Evolutionary conservation across 768 basidiomycete genomes (phyloP), one percentile per base, ranked within the genome.

Genomic region (Tricholoma saponaceum): DNA sequence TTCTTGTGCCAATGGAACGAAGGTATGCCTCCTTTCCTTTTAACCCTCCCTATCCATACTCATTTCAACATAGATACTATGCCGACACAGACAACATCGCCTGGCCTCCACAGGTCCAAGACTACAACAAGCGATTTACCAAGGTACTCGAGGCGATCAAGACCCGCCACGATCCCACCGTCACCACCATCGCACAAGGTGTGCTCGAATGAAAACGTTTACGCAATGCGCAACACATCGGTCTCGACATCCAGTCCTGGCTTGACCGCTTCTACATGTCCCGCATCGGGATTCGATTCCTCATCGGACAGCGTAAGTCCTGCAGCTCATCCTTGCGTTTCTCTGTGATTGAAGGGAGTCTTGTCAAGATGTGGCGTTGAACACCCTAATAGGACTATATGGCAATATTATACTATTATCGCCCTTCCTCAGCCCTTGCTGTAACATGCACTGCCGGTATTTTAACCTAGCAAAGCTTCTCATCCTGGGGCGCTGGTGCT

Each of bases 191-290:
- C 56, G 94, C 92, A 0, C 95, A 96, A 72, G 96, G 96, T 50
- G 90, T 99, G 4, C 77, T 98, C 58, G 96, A 99, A 69, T 98
- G 95, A 95, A 98, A 98, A 69, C 80, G 85, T 32, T 79, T 76
- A 57, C 83, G 84, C 67, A 85, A 87, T 47, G 80, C 83, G 12
- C 81, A 77, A 32, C 79, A 84, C 51, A 92, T 94, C 51, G 90
- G 90, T 14, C 76, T 87, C 35, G 92, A 95, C 64, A 90, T 99
- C 52, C 96, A 98, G 70, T 85, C 87, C 23, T 98, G 95, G 92
- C 74, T 99, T 62, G 97, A 98, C 72, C 81, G 97, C 39, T 99
- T 98, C 74, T 98, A 99, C 70, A 85, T 99, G 84, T 89, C 86
- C 26, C 87, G 97, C 25, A 96, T 95, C 49, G 93, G 92, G 0